Conservation (phyloP, 306 rosid species). For the Quercus gilva region DNA sequence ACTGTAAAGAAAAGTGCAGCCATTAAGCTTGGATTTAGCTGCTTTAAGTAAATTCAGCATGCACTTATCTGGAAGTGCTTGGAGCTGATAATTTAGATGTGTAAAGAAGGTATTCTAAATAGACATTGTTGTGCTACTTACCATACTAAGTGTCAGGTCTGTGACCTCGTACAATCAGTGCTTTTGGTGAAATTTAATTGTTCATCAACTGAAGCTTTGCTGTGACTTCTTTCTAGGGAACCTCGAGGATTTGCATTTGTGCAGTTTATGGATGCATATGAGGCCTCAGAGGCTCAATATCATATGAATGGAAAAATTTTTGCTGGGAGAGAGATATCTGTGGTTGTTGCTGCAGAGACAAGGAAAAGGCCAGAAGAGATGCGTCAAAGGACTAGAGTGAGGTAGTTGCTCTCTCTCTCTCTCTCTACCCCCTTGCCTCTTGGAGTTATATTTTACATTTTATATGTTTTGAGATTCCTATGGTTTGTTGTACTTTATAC, state of each 20-base stretch:
- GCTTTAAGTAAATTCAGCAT: slow-evolving; percentile 53
- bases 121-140: slow-evolving; percentile 41
- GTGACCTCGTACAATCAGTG: slow-evolving; percentile 25
- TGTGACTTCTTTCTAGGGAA: slow-evolving; percentile 55
- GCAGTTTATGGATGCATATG: slow-evolving; percentile 91
- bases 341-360: slow-evolving; percentile 88
- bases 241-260: slow-evolving; percentile 99
- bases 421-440: not conserved
- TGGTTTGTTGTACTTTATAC: slow-evolving; percentile 23
- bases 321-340: slow-evolving; percentile 98
- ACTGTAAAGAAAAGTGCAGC: slow-evolving; percentile 71
- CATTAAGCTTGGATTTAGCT: slow-evolving; percentile 58
- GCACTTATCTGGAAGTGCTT: slow-evolving; percentile 44
- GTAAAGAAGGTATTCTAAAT: slow-evolving; percentile 48
- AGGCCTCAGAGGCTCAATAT: slow-evolving; percentile 96
- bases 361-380: slow-evolving; percentile 98
- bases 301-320: slow-evolving; percentile 91
- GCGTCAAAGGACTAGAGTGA: slow-evolving; percentile 73
- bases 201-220: slow-evolving; percentile 30
- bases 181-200: slow-evolving; percentile 22
- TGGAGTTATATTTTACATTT: not conserved
- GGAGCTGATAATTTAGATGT: slow-evolving; percentile 40
- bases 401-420: slow-evolving; percentile 37
- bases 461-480: slow-evolving; percentile 14
- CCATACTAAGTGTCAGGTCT: slow-evolving; percentile 39